Conservation (phyloP, 176 grass and related monocot genomes). For the Ampelocalamus luodianensis region DNA sequence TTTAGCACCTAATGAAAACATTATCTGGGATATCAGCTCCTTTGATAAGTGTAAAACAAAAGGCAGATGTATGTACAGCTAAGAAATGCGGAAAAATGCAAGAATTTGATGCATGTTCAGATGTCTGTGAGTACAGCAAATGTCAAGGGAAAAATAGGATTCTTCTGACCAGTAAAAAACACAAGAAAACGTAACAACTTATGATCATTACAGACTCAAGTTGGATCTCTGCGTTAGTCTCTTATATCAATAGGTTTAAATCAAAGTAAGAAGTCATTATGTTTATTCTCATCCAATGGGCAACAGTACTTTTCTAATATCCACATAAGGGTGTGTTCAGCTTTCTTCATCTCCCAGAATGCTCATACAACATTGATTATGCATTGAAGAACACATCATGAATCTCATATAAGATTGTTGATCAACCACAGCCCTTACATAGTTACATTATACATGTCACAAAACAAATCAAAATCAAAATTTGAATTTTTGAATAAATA, state of each 20-base stretch:
- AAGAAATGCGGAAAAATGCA: not conserved
- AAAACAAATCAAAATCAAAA: not conserved
- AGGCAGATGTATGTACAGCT: slow-evolving; percentile 40
- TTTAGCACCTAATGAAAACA: slow-evolving; percentile 77
- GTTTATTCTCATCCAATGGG: not conserved
- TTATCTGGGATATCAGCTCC: slow-evolving; percentile 41
- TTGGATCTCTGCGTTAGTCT: not conserved
- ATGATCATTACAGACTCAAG: slow-evolving; percentile 10
- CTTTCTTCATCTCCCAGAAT: too few relatives aligned
- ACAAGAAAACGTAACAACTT: not conserved
- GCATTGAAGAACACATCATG: not conserved
- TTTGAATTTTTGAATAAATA: not conserved
- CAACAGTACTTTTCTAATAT: not conserved
- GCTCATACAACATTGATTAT: not conserved
- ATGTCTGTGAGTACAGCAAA: slow-evolving; percentile 14
- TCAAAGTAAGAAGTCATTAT: not conserved
- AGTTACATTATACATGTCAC: not conserved
- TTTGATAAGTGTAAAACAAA: slow-evolving; percentile 35
- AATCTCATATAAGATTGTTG: not conserved
- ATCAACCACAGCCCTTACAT: not conserved
- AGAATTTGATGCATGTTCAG: not conserved
- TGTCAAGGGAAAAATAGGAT: not conserved
- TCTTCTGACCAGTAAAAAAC: slow-evolving; percentile 15
- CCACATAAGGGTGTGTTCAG: not conserved
- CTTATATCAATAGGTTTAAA: not conserved